These are phyloP conservation scores for Fusarium tricinctum DNA, from an alignment of 2,329 filamentous ascomycete genomes.

Conservation along the genomic window DNA sequence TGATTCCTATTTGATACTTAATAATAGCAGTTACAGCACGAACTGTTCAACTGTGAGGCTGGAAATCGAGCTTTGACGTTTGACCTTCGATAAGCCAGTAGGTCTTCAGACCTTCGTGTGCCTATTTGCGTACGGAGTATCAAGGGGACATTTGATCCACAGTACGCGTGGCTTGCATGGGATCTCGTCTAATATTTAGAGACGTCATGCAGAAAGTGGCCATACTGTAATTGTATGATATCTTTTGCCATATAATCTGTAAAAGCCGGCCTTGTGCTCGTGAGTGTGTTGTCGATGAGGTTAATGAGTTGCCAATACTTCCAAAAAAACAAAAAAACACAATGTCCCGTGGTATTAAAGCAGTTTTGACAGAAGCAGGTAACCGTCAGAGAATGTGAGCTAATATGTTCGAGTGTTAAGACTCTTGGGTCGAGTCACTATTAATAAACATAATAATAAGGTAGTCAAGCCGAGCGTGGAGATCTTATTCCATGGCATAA, in stretches of 20 bases:
- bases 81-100: neutral
- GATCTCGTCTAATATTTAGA: slow-evolving; percentile 2
- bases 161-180: slow-evolving; percentile 40
- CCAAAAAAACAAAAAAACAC: too few species aligned
- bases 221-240: neutral
- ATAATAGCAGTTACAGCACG: too few species aligned
- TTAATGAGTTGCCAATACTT: neutral
- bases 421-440: neutral
- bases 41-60: neutral
- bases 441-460: neutral
- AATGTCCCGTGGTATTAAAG: too few species aligned
- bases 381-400: neutral
- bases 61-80: neutral
- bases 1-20: too few species aligned
- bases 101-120: neutral
- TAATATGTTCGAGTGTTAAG: neutral
- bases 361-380: neutral
- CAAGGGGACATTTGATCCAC: slow-evolving; percentile 18
- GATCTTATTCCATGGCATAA: neutral
- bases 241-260: slow-evolving; percentile 14
- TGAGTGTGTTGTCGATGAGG: neutral
- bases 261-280: neutral
- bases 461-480: neutral
- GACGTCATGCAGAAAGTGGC: slow-evolving; percentile 6
- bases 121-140: neutral